Conservation (phyloP, 129 eudicot species). For the Lactuca saligna region DNA sequence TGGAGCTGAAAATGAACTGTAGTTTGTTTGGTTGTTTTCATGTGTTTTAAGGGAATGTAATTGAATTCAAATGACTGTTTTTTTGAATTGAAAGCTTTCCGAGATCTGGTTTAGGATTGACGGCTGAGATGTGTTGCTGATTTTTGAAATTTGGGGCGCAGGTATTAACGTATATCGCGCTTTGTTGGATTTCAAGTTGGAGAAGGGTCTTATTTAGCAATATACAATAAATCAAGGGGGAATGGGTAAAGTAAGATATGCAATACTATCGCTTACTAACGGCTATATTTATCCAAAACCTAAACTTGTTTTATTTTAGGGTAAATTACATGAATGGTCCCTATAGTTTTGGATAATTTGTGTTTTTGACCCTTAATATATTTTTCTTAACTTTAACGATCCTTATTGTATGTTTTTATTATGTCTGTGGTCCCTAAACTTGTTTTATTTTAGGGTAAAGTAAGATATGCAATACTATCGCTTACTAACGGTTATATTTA, state of each 20-base stretch:
- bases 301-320: not conserved
- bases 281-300: conserved; percentile 22
- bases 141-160: conserved; percentile 32
- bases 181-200: conserved; percentile 27
- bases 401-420: too few species aligned
- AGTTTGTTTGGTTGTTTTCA: not conserved
- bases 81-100: conserved; percentile 17
- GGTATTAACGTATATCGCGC: conserved; percentile 28
- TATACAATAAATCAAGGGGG: not conserved
- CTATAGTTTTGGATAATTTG: too few species aligned
- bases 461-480: too few species aligned
- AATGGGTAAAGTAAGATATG: not conserved
- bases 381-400: too few species aligned
- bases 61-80: conserved; percentile 14
- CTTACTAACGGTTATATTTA: too few species aligned
- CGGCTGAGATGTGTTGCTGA: conserved; percentile 37
- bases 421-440: too few species aligned
- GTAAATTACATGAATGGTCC: too few species aligned
- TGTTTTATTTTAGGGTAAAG: too few species aligned
- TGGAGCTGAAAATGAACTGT: conserved; percentile 39
- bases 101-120: conserved; percentile 28
- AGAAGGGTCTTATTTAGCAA: conserved; percentile 5
- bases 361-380: too few species aligned
- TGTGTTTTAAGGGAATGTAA: conserved; percentile 3
- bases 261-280: conserved; percentile 6